Evolutionary conservation across 352 stramenopile species (phyloP).

Genomic region (Phytophthora citricola): DNA sequence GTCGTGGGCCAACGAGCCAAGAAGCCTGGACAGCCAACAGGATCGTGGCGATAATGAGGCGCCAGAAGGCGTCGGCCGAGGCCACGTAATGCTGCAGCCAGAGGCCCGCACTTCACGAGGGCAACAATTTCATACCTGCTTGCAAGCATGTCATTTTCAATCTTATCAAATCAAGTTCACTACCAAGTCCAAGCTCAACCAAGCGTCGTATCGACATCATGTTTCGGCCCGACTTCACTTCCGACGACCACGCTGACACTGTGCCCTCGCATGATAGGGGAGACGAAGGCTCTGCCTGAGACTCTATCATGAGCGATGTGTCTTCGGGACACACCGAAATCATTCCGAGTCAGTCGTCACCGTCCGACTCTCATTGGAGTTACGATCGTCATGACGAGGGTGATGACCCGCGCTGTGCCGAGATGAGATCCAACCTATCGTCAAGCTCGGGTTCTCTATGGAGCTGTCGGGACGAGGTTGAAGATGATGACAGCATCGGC

Average conservation of each 20-base stretch:
- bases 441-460: no score
- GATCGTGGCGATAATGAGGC: conserved; percentile 45
- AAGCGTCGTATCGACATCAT: not conserved
- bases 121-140: no score
- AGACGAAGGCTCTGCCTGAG: no score
- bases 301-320: not conserved
- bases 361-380: not conserved
- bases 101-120: conserved; percentile 29
- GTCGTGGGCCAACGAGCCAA: no score
- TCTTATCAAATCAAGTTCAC: not conserved
- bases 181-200: not conserved
- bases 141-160: not conserved
- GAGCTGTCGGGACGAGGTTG: no score
- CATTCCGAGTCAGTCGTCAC: conserved; percentile 1
- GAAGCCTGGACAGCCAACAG: conserved; percentile 47
- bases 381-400: no score
- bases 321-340: conserved; percentile 2
- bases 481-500: no score
- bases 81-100: conserved; percentile 56
- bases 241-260: not conserved
- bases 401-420: no score
- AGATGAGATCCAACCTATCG: no score
- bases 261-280: not conserved
- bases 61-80: conserved; percentile 40
- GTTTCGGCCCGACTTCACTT: not conserved